Evolutionary conservation across 164 flowering plant genomes (phyloP).

Genomic region (Piper longum): DNA sequence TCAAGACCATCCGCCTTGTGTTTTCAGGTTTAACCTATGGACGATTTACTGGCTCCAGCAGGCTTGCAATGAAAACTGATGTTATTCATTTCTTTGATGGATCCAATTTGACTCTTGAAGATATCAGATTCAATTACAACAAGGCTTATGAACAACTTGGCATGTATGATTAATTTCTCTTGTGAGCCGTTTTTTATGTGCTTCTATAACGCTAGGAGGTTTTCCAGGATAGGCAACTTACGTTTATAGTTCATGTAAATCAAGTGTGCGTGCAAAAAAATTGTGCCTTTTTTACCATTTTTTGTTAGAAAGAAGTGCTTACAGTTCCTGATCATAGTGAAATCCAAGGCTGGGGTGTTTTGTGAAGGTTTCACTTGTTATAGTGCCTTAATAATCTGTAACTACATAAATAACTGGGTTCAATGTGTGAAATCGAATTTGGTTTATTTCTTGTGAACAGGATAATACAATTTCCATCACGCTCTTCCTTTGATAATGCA

Average conservation of each 20-base stretch:
- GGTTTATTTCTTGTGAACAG: slow-evolving; percentile 18
- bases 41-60: slow-evolving; percentile 14
- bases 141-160: slow-evolving; percentile 15
- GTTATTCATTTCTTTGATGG: slow-evolving; percentile 42
- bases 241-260: background rate
- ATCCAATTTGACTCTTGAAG: slow-evolving; percentile 30
- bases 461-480: slow-evolving; percentile 35
- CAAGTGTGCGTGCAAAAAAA: background rate
- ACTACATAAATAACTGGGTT: background rate
- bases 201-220: background rate
- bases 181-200: background rate
- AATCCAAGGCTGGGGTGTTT: background rate
- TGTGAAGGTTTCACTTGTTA: background rate
- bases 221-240: background rate
- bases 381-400: background rate
- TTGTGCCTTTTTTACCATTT: background rate
- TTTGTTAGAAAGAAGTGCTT: background rate
- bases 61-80: slow-evolving; percentile 25
- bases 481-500: slow-evolving; percentile 16
- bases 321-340: background rate
- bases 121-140: slow-evolving; percentile 45
- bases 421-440: background rate
- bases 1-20: background rate
- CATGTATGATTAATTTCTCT: slow-evolving; percentile 21
- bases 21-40: slow-evolving; percentile 35